Evolutionary conservation across 129 eudicot species (phyloP).

Genomic region (Flaveria ramosissima): DNA sequence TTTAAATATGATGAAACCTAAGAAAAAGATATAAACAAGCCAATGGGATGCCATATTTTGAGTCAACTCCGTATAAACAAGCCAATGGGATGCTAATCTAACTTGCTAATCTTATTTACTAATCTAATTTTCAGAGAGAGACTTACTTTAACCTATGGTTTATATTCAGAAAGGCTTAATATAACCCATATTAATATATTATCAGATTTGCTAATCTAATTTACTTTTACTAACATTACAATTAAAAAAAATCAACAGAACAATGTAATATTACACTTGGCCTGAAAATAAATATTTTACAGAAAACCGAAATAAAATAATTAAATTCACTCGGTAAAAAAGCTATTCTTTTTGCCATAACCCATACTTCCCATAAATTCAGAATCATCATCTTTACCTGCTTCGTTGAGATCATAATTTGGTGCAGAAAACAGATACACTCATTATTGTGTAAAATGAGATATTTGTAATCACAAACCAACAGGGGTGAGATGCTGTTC

Average conservation of each 20-base stretch:
- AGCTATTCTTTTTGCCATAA: background rate
- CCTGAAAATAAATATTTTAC: conserved; percentile 10
- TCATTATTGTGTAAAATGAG: background rate
- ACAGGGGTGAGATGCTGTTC: conserved; percentile 26
- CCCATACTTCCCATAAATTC: background rate
- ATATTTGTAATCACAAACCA: conserved; percentile 7
- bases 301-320: conserved; percentile 5
- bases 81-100: no score
- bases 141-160: no score
- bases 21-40: no score
- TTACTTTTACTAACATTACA: background rate
- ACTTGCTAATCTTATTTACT: no score
- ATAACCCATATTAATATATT: background rate
- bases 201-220: background rate
- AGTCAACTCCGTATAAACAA: no score
- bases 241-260: background rate
- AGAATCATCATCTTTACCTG: conserved; percentile 12
- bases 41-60: no score
- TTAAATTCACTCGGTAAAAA: background rate
- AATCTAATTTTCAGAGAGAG: no score
- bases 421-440: background rate
- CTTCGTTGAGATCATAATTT: background rate
- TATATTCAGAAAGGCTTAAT: no score
- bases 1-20: no score
- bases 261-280: background rate